These are phyloP conservation scores for Penicillium paxilli DNA, from an alignment of 495 filamentous ascomycete genomes.

Conservation along the genomic window DNA sequence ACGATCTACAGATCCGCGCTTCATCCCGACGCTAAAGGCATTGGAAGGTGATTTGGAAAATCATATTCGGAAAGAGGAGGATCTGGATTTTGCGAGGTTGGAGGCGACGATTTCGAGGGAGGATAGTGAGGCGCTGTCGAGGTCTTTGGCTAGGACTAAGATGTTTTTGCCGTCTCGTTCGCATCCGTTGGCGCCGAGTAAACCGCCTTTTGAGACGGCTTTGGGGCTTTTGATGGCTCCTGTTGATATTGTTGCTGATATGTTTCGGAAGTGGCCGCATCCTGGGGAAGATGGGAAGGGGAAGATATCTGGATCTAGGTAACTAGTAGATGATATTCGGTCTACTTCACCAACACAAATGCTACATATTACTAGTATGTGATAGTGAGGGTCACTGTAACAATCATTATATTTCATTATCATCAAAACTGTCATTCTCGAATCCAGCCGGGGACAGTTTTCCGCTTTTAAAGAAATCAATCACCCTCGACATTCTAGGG, in stretches of 20 bases:
- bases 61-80: slow-evolving; percentile 61
- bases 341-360: too few relatives aligned
- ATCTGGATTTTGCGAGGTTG: slow-evolving; percentile 51
- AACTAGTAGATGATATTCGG: background rate
- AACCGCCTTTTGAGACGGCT: slow-evolving; percentile 28
- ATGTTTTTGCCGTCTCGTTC: slow-evolving; percentile 57
- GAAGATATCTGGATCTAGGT: background rate
- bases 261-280: slow-evolving; percentile 34
- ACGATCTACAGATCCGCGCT: slow-evolving; percentile 40
- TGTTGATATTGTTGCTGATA: slow-evolving; percentile 25
- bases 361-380: background rate
- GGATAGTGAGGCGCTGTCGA: slow-evolving; percentile 44
- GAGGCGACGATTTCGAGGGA: slow-evolving; percentile 44
- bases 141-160: slow-evolving; percentile 56
- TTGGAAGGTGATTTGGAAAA: slow-evolving; percentile 48
- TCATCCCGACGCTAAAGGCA: slow-evolving; percentile 47
- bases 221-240: slow-evolving; percentile 26
- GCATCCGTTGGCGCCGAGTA: slow-evolving; percentile 43
- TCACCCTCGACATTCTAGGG: slow-evolving; percentile 16
- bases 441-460: too few relatives aligned
- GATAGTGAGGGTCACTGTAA: too few relatives aligned
- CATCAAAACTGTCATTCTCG: too few relatives aligned
- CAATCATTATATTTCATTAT: too few relatives aligned
- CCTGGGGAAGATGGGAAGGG: background rate
- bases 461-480: too few relatives aligned